phyloP scores from a whole-genome alignment of 768 basidiomycete species.

The Sutorius australiensis region DNA sequence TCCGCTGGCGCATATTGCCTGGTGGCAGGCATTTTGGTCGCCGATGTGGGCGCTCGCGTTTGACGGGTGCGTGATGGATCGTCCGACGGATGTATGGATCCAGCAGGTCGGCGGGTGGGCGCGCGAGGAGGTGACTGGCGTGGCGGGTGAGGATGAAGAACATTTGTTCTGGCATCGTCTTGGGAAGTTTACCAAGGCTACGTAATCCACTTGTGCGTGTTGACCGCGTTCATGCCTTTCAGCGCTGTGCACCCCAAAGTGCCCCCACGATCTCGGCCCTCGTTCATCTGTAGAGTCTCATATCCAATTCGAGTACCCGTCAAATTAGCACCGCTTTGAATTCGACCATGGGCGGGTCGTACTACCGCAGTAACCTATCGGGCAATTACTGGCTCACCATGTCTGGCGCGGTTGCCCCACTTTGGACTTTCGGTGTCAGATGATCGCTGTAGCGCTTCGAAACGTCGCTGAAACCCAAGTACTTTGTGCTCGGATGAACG shows the following conservation, averaged over 20 bases:
- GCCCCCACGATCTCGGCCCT: neutral
- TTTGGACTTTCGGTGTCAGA: too few species aligned
- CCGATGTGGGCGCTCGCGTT: slow-evolving; percentile 60
- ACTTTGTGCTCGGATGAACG: too few species aligned
- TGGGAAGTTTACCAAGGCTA: slow-evolving; percentile 53
- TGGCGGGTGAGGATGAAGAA: slow-evolving; percentile 53
- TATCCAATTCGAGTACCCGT: neutral
- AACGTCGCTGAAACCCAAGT: too few species aligned
- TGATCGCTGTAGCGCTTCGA: too few species aligned
- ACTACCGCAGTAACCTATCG: too few species aligned
- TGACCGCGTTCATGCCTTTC: neutral
- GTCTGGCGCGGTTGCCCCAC: too few species aligned
- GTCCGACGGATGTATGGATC: slow-evolving; percentile 49
- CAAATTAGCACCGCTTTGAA: neutral
- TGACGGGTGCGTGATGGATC: slow-evolving; percentile 63
- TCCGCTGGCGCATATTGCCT: slow-evolving; percentile 47
- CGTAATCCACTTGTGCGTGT: slow-evolving; percentile 2
- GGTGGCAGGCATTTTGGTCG: slow-evolving; percentile 75
- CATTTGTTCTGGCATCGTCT: slow-evolving; percentile 56
- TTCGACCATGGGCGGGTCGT: too few species aligned
- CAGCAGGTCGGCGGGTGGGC: slow-evolving; percentile 47
- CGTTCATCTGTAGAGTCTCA: neutral
- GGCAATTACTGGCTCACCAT: too few species aligned
- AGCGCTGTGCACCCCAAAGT: neutral
- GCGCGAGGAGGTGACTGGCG: slow-evolving; percentile 42